Evolutionary conservation across 208 protist genomes (phyloP), one percentile per base, ranked within the genome.

Genomic region (Phytomonas sp.): DNA sequence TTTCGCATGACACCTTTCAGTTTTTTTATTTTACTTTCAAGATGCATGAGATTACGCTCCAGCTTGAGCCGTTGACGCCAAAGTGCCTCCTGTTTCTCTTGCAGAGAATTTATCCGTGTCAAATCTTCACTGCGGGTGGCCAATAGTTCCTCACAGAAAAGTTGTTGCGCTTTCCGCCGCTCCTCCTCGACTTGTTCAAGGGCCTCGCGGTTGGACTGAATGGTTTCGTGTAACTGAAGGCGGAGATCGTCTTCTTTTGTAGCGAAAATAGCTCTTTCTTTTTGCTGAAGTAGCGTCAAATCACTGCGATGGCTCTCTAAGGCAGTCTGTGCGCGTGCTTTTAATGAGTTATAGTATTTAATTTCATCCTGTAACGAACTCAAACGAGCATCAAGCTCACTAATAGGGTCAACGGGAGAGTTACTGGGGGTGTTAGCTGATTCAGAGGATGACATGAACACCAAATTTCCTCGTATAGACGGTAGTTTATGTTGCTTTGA

Each of bases 281-380:
- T 90, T 60, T 89, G 82, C 36, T 71, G 63, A 11, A 95, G 80
- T 36, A 82, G 80, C 23, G 79, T 87, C 29, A 95, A 74, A 40
- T 95, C 87, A 42, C 75, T 70, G 0, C 90, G 82, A 79, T 95
- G 90, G 60, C 73, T 72, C 29, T 88, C 84, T 49, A 91, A 92
- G 49, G 77, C 80, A 32, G 72, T 67, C 42, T 77, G 36, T 31
- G 87, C 78, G 60, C 76, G 77, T 26, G 49, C 26, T 67, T 70
- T 73, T n/a, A 95, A 72, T 2, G 66, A 63, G 4, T 32, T 34
- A 70, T 79, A 89, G 74, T 84, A 72, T 49, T 82, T 82, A 3
- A 73, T 65, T 64, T 95, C 90, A 62, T 89, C 84, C 60, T 75
- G 69, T 33, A 91, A 60, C 0, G 79, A 72, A 40, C 73, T 67